Percentiles rank a stretch among this genome's conserved stretches.
phyloP scores from a whole-genome alignment of 148 eudicot genomes.

The Euryodendron excelsum region DNA sequence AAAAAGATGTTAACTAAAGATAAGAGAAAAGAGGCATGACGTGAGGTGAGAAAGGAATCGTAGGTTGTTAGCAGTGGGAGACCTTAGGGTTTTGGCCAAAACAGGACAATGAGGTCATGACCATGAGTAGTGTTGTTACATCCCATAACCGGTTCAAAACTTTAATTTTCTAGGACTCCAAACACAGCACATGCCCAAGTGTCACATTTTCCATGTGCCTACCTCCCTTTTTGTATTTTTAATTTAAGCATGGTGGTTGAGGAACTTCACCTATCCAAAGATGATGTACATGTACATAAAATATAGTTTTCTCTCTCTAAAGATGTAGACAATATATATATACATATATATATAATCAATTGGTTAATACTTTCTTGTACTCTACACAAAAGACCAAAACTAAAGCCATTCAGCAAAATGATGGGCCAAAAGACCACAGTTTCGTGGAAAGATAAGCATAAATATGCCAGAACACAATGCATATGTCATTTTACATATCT shows the following conservation, averaged over 20 bases:
- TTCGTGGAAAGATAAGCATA: constrained; percentile 14
- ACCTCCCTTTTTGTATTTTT: background rate
- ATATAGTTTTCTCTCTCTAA: background rate
- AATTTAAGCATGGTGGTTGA: constrained; percentile 8
- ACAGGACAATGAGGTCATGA: background rate
- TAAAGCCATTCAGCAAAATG: constrained; percentile 15
- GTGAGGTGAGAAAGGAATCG: too few relatives aligned
- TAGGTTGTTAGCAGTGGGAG: too few relatives aligned
- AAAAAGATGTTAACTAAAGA: too few relatives aligned
- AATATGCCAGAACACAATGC: constrained; percentile 7
- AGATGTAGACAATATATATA: background rate
- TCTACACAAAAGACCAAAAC: constrained; percentile 13
- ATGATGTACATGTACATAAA: background rate
- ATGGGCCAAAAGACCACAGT: constrained; percentile 14
- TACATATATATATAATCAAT: background rate
- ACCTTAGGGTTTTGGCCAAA: too few relatives aligned
- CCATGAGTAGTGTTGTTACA: background rate
- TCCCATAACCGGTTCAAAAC: background rate
- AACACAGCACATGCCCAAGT: constrained; percentile 11
- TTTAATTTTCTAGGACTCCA: constrained; percentile 9
- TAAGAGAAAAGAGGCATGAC: too few relatives aligned
- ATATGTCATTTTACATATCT: constrained; percentile 1
- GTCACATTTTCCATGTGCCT: constrained; percentile 25
- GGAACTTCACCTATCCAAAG: background rate
- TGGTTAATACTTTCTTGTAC: constrained; percentile 11